Conservation (phyloP, 768 basidiomycete species). For the Suillus variegatus region DNA sequence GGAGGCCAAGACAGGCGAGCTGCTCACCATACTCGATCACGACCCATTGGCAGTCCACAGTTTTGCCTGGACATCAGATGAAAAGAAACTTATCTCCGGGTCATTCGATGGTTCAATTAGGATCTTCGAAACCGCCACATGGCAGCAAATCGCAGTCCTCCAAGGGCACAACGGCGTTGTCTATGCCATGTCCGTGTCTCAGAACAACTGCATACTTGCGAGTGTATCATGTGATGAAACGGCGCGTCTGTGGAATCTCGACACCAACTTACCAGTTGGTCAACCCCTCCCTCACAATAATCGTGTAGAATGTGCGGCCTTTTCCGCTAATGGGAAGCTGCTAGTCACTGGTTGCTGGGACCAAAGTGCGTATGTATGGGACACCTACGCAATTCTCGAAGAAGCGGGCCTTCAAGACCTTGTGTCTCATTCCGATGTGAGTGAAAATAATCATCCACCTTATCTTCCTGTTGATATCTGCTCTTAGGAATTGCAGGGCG, state of each 20-base stretch:
- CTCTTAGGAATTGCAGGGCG: neutral
- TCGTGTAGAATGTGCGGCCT: neutral
- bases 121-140: neutral
- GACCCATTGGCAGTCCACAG: neutral
- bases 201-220: neutral
- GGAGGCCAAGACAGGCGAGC: neutral
- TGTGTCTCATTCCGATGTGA: neutral
- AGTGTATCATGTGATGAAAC: neutral
- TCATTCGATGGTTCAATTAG: neutral
- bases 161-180: neutral
- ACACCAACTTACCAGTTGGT: neutral
- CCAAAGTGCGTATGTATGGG: neutral
- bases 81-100: neutral
- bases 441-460: neutral
- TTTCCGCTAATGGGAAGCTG: neutral
- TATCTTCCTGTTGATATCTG: neutral
- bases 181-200: neutral
- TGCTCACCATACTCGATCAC: neutral
- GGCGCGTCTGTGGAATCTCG: neutral
- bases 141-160: neutral
- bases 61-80: conserved; percentile 4
- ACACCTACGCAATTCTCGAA: neutral
- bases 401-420: neutral
- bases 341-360: conserved; percentile 2
- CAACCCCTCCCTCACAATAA: neutral